Conservation (phyloP, 2,329 filamentous ascomycete genomes). For the Paecilomyces fulvus region DNA sequence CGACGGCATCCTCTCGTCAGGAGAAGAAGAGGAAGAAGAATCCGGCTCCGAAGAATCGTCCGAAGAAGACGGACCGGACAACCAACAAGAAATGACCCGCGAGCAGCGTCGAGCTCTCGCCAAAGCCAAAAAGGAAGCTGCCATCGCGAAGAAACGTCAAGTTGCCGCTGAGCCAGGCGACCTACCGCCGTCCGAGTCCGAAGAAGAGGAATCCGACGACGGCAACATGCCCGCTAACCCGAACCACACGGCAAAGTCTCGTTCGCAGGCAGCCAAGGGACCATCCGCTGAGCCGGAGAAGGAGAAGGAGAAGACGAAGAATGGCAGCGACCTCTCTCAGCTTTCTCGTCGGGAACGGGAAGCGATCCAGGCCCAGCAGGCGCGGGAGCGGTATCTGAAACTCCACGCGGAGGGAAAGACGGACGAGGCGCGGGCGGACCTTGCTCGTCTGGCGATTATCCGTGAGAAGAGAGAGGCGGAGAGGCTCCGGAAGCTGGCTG, state of each 20-base stretch:
- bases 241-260: constrained; percentile 64
- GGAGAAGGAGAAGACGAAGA: constrained; percentile 20
- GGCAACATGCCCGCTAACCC: constrained; percentile 65
- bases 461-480: constrained; percentile 80
- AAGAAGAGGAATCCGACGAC: constrained; percentile 29
- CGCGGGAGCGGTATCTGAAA: constrained; percentile 84
- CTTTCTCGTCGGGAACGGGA: constrained; percentile 63
- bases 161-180: constrained; percentile 73
- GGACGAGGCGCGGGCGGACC: constrained; percentile 82
- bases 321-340: constrained; percentile 41
- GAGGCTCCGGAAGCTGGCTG: constrained; percentile 69
- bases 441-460: constrained; percentile 74
- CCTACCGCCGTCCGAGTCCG: constrained; percentile 64
- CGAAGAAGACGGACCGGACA: constrained; percentile 41
- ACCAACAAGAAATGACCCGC: constrained; percentile 54
- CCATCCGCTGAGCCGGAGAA: constrained; percentile 40
- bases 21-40: constrained; percentile 47
- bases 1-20: constrained; percentile 32
- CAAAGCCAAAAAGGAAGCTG: constrained; percentile 85
- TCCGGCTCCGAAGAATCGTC: constrained; percentile 38
- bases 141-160: constrained; percentile 66
- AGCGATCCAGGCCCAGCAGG: constrained; percentile 76
- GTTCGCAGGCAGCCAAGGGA: constrained; percentile 61
- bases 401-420: constrained; percentile 93
- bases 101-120: constrained; percentile 81